Percentiles rank a stretch among this genome's conserved stretches.
These are phyloP conservation scores for Tilletiopsis washingtonensis DNA, from an alignment of 1,284 basidiomycete species.

Conservation along the genomic window DNA sequence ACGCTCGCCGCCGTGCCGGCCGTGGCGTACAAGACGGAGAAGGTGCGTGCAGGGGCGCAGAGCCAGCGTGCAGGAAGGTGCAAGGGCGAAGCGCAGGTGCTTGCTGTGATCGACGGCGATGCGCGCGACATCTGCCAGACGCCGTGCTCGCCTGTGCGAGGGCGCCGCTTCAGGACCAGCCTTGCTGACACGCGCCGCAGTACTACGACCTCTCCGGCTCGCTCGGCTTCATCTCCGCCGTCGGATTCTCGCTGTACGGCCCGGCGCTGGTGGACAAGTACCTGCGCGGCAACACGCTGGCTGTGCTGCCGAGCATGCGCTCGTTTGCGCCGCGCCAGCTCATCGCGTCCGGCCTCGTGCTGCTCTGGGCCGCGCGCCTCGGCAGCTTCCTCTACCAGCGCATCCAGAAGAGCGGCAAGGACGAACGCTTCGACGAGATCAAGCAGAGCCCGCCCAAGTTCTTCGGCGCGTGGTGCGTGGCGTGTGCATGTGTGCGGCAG, in stretches of 20 bases:
- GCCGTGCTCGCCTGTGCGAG: too few relatives aligned
- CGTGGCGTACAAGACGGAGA: conserved; percentile 28
- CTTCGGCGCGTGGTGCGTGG: conserved; percentile 55
- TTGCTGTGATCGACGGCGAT: too few relatives aligned
- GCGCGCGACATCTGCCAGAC: too few relatives aligned
- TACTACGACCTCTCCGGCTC: conserved; percentile 52
- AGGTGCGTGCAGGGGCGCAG: too few relatives aligned
- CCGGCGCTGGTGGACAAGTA: conserved; percentile 55
- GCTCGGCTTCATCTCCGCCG: conserved; percentile 62
- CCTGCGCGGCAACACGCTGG: conserved; percentile 46
- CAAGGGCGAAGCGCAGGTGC: too few relatives aligned
- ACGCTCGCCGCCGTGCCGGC: conserved; percentile 23
- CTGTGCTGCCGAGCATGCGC: conserved; percentile 40
- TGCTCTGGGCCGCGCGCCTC: conserved; percentile 60
- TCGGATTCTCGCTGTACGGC: conserved; percentile 54
- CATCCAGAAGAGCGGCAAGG: conserved; percentile 54
- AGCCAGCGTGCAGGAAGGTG: too few relatives aligned
- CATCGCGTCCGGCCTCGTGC: conserved; percentile 55
- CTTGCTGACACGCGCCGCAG: too few relatives aligned
- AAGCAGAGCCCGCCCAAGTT: conserved; percentile 60
- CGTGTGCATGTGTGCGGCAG: not conserved
- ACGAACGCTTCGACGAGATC: conserved; percentile 64
- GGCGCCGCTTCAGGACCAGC: too few relatives aligned
- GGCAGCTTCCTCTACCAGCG: conserved; percentile 59
- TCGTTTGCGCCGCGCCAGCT: conserved; percentile 59